phyloP scores from a whole-genome alignment of 768 basidiomycete genomes.

The Panus rudis region DNA sequence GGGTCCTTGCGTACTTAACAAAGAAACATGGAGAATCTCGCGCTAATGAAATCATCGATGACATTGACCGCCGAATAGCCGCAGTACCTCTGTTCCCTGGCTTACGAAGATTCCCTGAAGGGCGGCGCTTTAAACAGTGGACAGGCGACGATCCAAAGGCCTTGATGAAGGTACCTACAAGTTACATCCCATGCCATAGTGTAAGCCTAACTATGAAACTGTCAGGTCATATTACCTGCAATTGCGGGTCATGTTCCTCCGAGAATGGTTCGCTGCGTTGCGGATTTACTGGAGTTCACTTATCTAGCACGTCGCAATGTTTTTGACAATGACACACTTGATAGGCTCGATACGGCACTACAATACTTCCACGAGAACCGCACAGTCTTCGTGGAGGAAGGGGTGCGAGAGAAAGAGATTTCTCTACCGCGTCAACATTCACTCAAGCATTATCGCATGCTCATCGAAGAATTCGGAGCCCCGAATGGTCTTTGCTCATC shows the following conservation, averaged over 20 bases:
- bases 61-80: constrained; percentile 24
- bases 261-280: constrained; percentile 7
- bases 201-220: not conserved
- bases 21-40: constrained; percentile 9
- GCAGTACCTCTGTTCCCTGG: constrained; percentile 9
- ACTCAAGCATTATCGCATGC: constrained; percentile 16
- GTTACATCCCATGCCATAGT: not conserved
- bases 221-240: constrained; percentile 14
- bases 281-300: constrained; percentile 13
- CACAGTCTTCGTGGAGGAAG: constrained; percentile 7
- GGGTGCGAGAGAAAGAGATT: constrained; percentile 7
- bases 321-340: not conserved
- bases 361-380: constrained; percentile 5
- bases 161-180: constrained; percentile 14
- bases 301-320: constrained; percentile 9
- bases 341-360: constrained; percentile 8
- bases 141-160: constrained; percentile 22
- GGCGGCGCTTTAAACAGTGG: constrained; percentile 17
- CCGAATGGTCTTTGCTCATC: constrained; percentile 17
- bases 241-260: constrained; percentile 9
- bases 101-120: constrained; percentile 13
- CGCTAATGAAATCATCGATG: constrained; percentile 22
- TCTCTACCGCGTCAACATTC: constrained; percentile 18
- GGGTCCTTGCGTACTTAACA: constrained; percentile 27
- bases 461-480: constrained; percentile 18